A percentile compares a stretch with the other conserved stretches of the same genome.
Evolutionary conservation across 352 stramenopile species (phyloP).

Genomic region (Pythium rhizo-oryzae): DNA sequence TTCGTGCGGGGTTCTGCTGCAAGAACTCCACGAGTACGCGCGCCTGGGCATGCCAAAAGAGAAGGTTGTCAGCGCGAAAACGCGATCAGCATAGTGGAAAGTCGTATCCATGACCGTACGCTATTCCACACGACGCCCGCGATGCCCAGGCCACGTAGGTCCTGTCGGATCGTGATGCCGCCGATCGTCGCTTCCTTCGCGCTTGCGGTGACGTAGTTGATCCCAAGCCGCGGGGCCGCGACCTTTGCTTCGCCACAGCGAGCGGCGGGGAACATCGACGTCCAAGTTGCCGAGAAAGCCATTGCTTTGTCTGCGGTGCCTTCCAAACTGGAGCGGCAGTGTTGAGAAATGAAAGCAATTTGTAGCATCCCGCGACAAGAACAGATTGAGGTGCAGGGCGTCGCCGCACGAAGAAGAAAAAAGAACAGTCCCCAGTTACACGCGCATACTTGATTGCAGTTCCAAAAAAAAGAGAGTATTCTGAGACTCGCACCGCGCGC

Average conservation of each 20-base stretch:
- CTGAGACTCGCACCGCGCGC: not conserved
- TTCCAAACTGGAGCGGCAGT: not conserved
- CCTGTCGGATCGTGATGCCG: conserved; percentile 45
- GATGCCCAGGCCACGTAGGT: conserved; percentile 51
- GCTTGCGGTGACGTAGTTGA: conserved; percentile 64
- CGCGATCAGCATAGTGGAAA: too few species aligned
- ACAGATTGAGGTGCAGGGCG: not conserved
- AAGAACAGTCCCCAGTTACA: not conserved
- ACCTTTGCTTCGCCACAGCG: not conserved
- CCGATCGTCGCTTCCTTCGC: conserved; percentile 31
- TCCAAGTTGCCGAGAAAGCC: conserved; percentile 40
- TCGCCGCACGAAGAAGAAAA: not conserved
- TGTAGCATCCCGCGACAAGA: not conserved
- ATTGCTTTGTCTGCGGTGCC: conserved; percentile 1
- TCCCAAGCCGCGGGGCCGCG: conserved; percentile 40
- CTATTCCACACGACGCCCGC: conserved; percentile 80
- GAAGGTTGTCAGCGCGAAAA: too few species aligned
- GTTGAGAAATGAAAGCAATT: not conserved
- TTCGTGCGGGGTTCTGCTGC: conserved; percentile 30
- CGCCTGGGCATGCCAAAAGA: conserved; percentile 30
- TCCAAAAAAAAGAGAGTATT: conserved; percentile 6
- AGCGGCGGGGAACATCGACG: conserved; percentile 36
- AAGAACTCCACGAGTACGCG: conserved; percentile 50
- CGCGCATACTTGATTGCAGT: not conserved
- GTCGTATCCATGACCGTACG: too few species aligned